Evolutionary conservation across 1,284 basidiomycete species (phyloP), one percentile per base, ranked within the genome.

Genomic region (Apiotrichum domesticum): DNA sequence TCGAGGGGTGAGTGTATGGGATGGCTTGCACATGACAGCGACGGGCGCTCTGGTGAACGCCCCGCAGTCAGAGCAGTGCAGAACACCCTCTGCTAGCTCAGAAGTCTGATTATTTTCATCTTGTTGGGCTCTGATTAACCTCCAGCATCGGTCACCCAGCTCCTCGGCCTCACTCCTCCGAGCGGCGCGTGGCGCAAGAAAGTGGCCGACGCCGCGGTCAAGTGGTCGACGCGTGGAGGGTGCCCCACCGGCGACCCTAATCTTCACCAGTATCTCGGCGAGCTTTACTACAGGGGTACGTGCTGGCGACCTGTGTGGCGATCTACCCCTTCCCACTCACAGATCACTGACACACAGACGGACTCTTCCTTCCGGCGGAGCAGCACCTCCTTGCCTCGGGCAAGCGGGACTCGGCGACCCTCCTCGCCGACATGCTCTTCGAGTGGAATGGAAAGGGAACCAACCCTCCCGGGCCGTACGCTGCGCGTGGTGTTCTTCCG

Each of bases 251-350:
- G 93, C 35, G 93, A 97, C 79, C 85, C 86, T 37, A 83, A 83
- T 54, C 78, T 97, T 48, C 89, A 90, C 53, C 85, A 90, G 64
- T 95, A 95, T 73, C 76, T 93, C 53, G 93, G 91, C 6, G 87
- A 93, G 71, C 77, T 94, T 40, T 80, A 92, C 33, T 88, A 85
- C 78, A 93, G 91, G 82, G 92, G 91, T 88, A 59, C 40, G 79
- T 63, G 14, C 9, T 39, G 37, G 2, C 37, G 37, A 39, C 37
- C 13, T 13, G 8, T 39, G 37, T 9, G 13, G 37, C 37, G 37
- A 8, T 4, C 13, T 8, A 8, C 8, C 37, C 13, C 8, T 39
- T 39, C 37, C 8, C 37, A 39, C 13, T 39, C 13, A 13, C 13
- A 39, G 8, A 2, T 14, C 8, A 35, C 58, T 63, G 40, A 56